phyloP scores from a whole-genome alignment of 352 stramenopile species.

The Phytopythium kandeliae region DNA sequence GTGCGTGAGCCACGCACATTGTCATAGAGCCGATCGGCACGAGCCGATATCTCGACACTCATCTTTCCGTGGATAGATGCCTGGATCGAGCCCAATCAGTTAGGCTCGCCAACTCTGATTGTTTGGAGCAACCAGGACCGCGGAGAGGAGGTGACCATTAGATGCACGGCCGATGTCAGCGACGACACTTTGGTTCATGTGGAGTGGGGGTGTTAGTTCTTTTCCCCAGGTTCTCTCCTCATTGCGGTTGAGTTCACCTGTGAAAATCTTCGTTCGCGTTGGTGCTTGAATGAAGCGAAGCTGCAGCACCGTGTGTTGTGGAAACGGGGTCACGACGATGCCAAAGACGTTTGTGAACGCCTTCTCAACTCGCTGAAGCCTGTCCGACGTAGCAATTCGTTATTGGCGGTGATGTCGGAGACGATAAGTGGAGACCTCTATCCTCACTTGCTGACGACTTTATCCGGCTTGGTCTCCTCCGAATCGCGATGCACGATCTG shows the following conservation, averaged over 20 bases:
- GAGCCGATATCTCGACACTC: constrained; percentile 32
- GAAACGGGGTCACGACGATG: constrained; percentile 41
- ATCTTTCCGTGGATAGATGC: constrained; percentile 55
- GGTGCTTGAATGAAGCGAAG: constrained; percentile 29
- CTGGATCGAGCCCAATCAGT: constrained; percentile 13
- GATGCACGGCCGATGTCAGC: constrained; percentile 23
- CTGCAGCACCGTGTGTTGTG: constrained; percentile 40
- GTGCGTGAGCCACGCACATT: constrained; percentile 18
- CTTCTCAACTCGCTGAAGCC: constrained; percentile 49
- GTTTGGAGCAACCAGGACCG: neutral
- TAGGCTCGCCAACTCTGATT: neutral
- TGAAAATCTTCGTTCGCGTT: constrained; percentile 38
- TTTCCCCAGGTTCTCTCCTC: no score
- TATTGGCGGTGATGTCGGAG: no score
- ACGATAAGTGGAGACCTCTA: neutral
- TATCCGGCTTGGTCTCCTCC: constrained; percentile 21
- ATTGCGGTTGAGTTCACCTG: no score
- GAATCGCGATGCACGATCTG: constrained; percentile 40
- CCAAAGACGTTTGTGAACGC: constrained; percentile 50
- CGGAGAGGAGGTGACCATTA: constrained; percentile 32
- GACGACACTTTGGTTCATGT: constrained; percentile 18
- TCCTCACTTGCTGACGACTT: constrained; percentile 38
- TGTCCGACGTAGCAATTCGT: constrained; percentile 8
- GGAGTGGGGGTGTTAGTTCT: neutral
- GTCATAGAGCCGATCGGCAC: constrained; percentile 31